Evolutionary conservation across 306 rosid species (phyloP).

Genomic region (Styphnolobium japonicum): DNA sequence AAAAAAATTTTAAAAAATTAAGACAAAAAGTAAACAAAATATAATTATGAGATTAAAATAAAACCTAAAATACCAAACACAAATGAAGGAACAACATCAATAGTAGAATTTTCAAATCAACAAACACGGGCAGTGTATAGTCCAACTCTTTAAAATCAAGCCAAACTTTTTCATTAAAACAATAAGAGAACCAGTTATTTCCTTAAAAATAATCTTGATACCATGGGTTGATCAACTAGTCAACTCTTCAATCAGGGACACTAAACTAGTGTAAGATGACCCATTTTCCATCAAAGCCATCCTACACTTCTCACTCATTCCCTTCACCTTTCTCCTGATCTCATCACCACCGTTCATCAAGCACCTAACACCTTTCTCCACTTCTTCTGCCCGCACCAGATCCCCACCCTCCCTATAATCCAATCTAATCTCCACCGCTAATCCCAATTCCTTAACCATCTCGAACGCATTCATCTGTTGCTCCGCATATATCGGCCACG

Average conservation of each 20-base stretch:
- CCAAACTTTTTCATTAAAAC: not conserved
- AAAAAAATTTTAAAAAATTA: too few relatives aligned
- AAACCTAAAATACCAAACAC: too few relatives aligned
- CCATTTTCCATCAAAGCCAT: conserved; percentile 34
- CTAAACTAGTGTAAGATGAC: conserved; percentile 20
- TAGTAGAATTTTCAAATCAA: too few relatives aligned
- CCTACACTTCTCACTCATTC: conserved; percentile 31
- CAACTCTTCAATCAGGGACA: conserved; percentile 23
- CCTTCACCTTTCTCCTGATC: conserved; percentile 41
- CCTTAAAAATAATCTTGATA: not conserved
- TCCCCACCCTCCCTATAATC: conserved; percentile 44
- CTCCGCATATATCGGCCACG: conserved; percentile 61
- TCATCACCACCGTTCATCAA: conserved; percentile 35
- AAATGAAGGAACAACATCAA: not conserved
- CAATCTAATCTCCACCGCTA: conserved; percentile 54
- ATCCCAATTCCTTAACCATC: conserved; percentile 58
- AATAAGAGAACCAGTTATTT: not conserved
- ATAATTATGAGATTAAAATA: too few relatives aligned
- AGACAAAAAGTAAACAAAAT: too few relatives aligned
- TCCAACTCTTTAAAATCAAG: not conserved
- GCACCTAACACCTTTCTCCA: conserved; percentile 28
- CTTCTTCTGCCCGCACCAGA: conserved; percentile 38
- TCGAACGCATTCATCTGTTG: conserved; percentile 63
- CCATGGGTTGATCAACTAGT: not conserved
- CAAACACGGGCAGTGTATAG: too few relatives aligned